Base-by-base conservation (phyloP, 2,329 filamentous ascomycete species). In the Beauveria sp. region DNA sequence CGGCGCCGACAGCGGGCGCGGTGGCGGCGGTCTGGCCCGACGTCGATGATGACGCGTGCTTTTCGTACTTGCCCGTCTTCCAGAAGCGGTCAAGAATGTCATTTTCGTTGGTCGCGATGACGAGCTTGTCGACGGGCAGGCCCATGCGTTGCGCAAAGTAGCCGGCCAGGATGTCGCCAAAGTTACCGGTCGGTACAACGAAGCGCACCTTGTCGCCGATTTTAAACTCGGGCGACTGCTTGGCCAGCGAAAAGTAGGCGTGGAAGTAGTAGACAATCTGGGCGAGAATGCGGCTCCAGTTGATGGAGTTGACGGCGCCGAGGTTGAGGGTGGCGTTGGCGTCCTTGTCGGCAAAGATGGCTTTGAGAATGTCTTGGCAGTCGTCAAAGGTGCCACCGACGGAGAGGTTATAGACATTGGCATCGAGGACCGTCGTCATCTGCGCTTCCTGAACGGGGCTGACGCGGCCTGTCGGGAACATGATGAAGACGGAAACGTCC, bases 231-330 rank as follows among this genome's bases (percentile, higher is more conserved):
- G 82, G 70, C 4, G 84, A 84, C 56, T 81, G 79, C 71, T 80
- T 83, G 63, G 80, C 81, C 40, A 99, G 86, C 16, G 87, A 79
- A 77, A 97, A 96, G 81, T 98, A 98, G 14, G 95, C 87, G 75
- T 95, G 82, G 80, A 97, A 96, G 81, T 96, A 99, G 82, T 96
- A 98, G 63, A 91, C 91, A 66, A 96, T 97, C 78, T 99, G 95
- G 14, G 95, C 93, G 43, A 99, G 83, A 67, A 99, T 98, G 68
- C 95, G 84, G 2, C 93, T 90, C 84, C 89, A 97, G 78, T 98
- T 98, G 78, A 98, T 98, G 51, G 90, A 95, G 80, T 98, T 98
- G 67, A 98, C 91, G 49, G 95, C 93, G 46, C 90, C 93, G 49
- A 98, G 87, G 67, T 91, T 91, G 70, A 93, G 85, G 2, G 84